These are phyloP conservation scores for Tetrapisispora namnaoensis DNA, from an alignment of 805 yeast species.

Conservation along the genomic window DNA sequence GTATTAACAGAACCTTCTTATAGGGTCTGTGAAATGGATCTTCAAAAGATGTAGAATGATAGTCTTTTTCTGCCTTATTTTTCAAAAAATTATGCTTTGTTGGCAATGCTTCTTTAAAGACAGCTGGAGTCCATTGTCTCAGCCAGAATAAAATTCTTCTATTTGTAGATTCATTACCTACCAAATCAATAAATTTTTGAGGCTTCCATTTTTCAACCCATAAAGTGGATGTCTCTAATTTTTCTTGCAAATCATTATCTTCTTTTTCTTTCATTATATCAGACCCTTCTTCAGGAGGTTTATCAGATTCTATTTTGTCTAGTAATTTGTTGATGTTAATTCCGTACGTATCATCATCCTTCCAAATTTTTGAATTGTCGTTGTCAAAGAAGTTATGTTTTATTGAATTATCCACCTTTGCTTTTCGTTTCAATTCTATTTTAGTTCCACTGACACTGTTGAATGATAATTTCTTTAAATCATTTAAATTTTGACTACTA, in stretches of 20 bases:
- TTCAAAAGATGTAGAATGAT: slow-evolving; percentile 4
- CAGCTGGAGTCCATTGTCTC: slow-evolving; percentile 54
- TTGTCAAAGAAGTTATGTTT: not conserved
- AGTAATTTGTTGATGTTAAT: slow-evolving; percentile 31
- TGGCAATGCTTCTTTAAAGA: slow-evolving; percentile 38
- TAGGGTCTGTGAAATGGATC: slow-evolving; percentile 42
- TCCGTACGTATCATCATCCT: slow-evolving; percentile 30
- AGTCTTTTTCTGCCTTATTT: slow-evolving; percentile 6
- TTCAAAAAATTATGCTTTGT: slow-evolving; percentile 8
- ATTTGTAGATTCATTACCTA: slow-evolving; percentile 60
- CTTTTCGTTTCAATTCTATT: not conserved
- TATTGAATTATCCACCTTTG: not conserved
- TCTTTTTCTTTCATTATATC: not conserved
- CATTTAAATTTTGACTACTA: not conserved
- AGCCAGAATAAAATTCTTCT: slow-evolving; percentile 54
- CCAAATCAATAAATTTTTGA: slow-evolving; percentile 47
- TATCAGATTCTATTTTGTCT: slow-evolving; percentile 24
- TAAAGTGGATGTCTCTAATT: slow-evolving; percentile 10
- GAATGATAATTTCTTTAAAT: not conserved
- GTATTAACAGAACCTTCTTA: slow-evolving; percentile 58
- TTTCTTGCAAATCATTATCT: not conserved
- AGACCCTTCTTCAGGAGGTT: not conserved
- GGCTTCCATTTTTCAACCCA: slow-evolving; percentile 69
- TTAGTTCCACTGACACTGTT: not conserved
- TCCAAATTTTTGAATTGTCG: slow-evolving; percentile 10